These are phyloP conservation scores for Tolypocladium ovalisporum DNA, from an alignment of 2,329 filamentous ascomycete genomes.

Conservation along the genomic window DNA sequence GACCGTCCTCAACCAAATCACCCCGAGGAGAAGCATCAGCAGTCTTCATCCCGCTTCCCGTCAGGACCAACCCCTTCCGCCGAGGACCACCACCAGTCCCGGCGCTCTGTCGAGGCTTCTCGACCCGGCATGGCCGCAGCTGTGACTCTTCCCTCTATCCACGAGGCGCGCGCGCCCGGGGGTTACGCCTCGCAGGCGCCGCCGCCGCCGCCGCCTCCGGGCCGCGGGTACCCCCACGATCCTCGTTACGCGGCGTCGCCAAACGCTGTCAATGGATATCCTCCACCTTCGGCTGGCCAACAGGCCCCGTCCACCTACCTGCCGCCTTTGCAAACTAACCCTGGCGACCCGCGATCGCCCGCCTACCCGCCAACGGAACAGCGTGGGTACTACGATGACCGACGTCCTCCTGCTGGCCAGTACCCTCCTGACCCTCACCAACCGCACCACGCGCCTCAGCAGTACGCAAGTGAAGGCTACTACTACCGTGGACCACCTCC, in stretches of 20 bases:
- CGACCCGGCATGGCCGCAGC: constrained; percentile 29
- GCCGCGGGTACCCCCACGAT: constrained; percentile 21
- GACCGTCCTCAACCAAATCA: constrained; percentile 23
- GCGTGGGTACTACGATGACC: constrained; percentile 25
- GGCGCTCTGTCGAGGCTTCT: constrained; percentile 10
- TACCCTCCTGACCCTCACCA: constrained; percentile 13
- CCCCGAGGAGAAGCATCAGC: constrained; percentile 20
- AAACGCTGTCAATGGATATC: constrained; percentile 34
- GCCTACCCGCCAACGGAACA: constrained; percentile 29
- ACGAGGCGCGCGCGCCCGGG: constrained; percentile 27
- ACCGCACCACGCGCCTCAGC: constrained; percentile 1
- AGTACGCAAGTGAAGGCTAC: constrained; percentile 22
- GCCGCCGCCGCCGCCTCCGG: constrained; percentile 8
- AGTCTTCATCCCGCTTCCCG: constrained; percentile 2
- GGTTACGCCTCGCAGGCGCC: constrained; percentile 16
- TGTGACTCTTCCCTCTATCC: constrained; percentile 38
- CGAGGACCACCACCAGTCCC: not conserved
- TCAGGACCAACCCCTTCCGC: not conserved
- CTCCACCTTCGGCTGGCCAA: constrained; percentile 24
- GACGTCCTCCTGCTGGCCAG: constrained; percentile 17
- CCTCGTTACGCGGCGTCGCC: constrained; percentile 29
- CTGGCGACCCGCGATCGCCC: constrained; percentile 20
- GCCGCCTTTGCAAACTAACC: constrained; percentile 24
- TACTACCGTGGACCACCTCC: constrained; percentile 19
- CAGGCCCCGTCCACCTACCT: constrained; percentile 21